phyloP scores from a whole-genome alignment of 177 flowering plant genomes.

The Vitis hybrid region DNA sequence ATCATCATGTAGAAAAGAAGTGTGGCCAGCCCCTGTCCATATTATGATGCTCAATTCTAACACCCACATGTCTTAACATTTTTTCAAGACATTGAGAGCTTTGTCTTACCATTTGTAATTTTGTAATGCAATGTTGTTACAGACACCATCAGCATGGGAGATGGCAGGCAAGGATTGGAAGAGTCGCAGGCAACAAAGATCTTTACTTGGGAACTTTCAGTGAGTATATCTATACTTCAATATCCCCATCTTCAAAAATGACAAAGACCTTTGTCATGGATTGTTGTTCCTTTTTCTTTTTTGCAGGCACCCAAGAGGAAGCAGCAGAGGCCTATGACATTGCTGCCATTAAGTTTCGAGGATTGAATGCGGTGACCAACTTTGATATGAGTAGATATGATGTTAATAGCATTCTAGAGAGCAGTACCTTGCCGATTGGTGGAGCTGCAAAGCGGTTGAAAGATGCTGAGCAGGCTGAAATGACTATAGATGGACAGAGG shows the following conservation, averaged over 20 bases:
- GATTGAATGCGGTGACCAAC: constrained; percentile 89
- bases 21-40: too few species aligned
- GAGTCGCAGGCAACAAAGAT: constrained; percentile 94
- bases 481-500: constrained; percentile 27
- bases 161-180: constrained; percentile 95
- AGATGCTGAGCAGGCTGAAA: constrained; percentile 63
- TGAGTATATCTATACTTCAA: constrained; percentile 26
- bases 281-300: background rate
- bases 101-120: background rate
- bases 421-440: constrained; percentile 78
- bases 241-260: background rate
- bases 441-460: constrained; percentile 77
- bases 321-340: constrained; percentile 99
- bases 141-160: constrained; percentile 96
- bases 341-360: constrained; percentile 94
- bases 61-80: too few species aligned
- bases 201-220: constrained; percentile 93
- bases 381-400: constrained; percentile 91
- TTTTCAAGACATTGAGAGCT: too few species aligned
- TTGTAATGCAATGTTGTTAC: constrained; percentile 2
- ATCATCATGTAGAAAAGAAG: too few species aligned
- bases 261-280: too few species aligned
- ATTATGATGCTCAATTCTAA: too few species aligned
- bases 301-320: constrained; percentile 89
- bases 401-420: constrained; percentile 79